Evolutionary conservation across 1,284 basidiomycete species (phyloP).

Genomic region (Malassezia furfur): DNA sequence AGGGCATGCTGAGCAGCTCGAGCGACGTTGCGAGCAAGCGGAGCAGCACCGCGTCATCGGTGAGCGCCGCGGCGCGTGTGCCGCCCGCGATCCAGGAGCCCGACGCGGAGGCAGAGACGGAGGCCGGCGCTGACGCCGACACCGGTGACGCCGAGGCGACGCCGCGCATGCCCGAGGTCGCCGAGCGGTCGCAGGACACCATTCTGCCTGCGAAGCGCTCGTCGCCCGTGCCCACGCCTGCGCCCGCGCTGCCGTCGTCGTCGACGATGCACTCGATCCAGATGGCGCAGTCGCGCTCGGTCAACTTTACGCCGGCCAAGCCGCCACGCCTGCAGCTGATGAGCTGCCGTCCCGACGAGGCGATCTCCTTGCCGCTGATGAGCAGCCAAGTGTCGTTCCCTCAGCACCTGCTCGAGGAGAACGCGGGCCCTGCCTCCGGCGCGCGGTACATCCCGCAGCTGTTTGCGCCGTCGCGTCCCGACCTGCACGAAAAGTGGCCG

Average conservation of each 20-base stretch:
- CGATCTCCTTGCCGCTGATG: conserved; percentile 9
- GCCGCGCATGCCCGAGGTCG: not conserved
- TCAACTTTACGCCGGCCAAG: conserved; percentile 7
- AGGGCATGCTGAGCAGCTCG: not conserved
- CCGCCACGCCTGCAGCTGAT: conserved; percentile 17
- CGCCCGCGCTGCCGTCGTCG: not conserved
- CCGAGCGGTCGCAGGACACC: not conserved
- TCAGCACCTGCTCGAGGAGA: not conserved
- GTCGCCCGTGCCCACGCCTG: not conserved
- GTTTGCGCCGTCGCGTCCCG: conserved; percentile 30
- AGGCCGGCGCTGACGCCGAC: not conserved
- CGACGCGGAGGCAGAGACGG: not conserved
- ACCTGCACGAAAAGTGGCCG: conserved; percentile 35
- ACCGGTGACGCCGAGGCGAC: not conserved
- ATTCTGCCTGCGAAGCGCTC: not conserved
- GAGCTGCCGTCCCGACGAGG: conserved; percentile 9
- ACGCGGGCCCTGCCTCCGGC: not conserved
- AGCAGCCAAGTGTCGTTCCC: conserved; percentile 9
- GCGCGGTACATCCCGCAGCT: conserved; percentile 27
- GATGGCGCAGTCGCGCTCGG: conserved; percentile 9
- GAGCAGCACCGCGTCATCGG: not conserved
- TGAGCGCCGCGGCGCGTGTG: not conserved
- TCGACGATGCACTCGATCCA: conserved; percentile 14
- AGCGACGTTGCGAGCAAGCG: not conserved
- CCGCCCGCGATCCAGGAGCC: not conserved